A percentile compares a stretch with the other conserved stretches of the same genome.
Evolutionary conservation across 1,139 yeast genomes (phyloP).

Genomic region (Debaryomyces singareniensis): DNA sequence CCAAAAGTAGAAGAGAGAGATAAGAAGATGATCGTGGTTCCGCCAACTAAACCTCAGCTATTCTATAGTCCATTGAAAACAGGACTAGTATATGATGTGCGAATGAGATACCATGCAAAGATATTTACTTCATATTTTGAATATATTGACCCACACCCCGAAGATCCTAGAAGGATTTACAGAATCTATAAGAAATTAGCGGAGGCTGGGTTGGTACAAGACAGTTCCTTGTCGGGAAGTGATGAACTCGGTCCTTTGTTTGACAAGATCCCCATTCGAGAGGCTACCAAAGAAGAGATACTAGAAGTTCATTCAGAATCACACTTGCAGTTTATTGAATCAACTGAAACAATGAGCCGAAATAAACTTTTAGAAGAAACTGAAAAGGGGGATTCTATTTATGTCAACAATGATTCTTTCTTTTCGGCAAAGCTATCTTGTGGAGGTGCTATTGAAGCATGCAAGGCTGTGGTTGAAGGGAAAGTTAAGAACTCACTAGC

Average conservation of each 20-base stretch:
- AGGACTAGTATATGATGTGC: slow-evolving; percentile 90
- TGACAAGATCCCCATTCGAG: slow-evolving; percentile 85
- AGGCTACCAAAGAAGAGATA: slow-evolving; percentile 83
- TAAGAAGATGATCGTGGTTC: slow-evolving; percentile 45
- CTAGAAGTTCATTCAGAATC: slow-evolving; percentile 78
- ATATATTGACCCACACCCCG: slow-evolving; percentile 98
- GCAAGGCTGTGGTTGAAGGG: slow-evolving; percentile 92
- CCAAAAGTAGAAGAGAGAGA: slow-evolving; percentile 17
- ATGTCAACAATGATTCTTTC: slow-evolving; percentile 86
- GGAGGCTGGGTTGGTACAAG: slow-evolving; percentile 84
- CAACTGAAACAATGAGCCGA: slow-evolving; percentile 73
- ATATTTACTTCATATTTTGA: slow-evolving; percentile 88
- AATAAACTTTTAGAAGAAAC: slow-evolving; percentile 78
- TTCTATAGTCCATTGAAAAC: slow-evolving; percentile 74
- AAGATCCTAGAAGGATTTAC: slow-evolving; percentile 94
- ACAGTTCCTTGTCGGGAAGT: slow-evolving; percentile 72
- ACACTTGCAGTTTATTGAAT: slow-evolving; percentile 69
- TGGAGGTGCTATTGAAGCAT: slow-evolving; percentile 96
- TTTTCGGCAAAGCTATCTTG: slow-evolving; percentile 87
- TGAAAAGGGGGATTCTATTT: slow-evolving; percentile 89
- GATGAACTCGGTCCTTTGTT: slow-evolving; percentile 83
- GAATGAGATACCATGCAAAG: slow-evolving; percentile 96
- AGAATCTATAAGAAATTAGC: slow-evolving; percentile 89
- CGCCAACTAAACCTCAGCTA: slow-evolving; percentile 48
- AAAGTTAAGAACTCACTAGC: slow-evolving; percentile 88